A percentile compares a stretch with the other conserved stretches of the same genome.
phyloP scores from a whole-genome alignment of 768 basidiomycete species.

The Hydnomerulius pinastri region DNA sequence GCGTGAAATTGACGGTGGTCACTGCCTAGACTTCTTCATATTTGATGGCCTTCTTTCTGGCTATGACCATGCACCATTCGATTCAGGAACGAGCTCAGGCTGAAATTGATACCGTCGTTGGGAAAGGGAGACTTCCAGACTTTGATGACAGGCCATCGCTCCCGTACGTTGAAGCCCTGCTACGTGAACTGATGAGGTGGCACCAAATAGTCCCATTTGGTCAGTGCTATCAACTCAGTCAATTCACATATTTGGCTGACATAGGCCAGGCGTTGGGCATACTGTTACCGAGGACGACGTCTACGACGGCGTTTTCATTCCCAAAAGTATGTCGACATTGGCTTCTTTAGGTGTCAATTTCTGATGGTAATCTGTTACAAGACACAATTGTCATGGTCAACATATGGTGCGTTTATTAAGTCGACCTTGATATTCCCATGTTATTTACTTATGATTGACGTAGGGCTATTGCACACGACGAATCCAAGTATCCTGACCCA shows the following conservation, averaged over 20 bases:
- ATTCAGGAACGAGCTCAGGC: background rate
- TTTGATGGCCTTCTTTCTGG: background rate
- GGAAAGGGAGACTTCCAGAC: too few species aligned
- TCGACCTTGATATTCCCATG: too few species aligned
- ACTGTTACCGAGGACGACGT: conserved; percentile 26
- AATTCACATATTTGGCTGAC: background rate
- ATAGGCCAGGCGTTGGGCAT: conserved; percentile 19
- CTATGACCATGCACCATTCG: background rate
- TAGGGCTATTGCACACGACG: too few species aligned
- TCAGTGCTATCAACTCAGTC: background rate
- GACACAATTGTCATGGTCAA: too few species aligned
- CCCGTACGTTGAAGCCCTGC: background rate
- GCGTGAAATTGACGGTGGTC: background rate
- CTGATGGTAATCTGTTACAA: conserved; percentile 30
- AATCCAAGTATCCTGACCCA: too few species aligned
- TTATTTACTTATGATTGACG: too few species aligned
- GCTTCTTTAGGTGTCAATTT: conserved; percentile 52
- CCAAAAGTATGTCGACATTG: conserved; percentile 40
- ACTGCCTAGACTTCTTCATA: background rate
- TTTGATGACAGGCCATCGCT: too few species aligned
- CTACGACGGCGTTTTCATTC: too few species aligned
- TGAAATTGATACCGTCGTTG: background rate
- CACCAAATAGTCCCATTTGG: conserved; percentile 1
- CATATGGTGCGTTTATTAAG: too few species aligned
- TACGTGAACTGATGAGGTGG: conserved; percentile 5